phyloP scores from a whole-genome alignment of 2,329 filamentous ascomycete genomes.

The Verticillium isaacii region DNA sequence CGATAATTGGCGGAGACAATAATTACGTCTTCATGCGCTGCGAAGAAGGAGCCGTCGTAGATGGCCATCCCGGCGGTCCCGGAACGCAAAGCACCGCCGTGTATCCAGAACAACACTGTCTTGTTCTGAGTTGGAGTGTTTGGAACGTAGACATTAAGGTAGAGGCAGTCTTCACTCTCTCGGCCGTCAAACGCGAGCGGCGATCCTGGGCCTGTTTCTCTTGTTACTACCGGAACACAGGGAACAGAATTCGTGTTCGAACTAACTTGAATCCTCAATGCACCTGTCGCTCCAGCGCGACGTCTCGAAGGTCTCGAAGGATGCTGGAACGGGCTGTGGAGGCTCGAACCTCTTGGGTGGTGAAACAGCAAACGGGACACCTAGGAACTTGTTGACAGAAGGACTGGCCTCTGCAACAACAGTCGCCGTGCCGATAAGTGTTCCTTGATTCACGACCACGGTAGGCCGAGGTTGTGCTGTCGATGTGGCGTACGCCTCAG shows the following conservation, averaged over 20 bases:
- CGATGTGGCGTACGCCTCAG: too few relatives aligned
- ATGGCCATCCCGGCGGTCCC: slow-evolving; percentile 4
- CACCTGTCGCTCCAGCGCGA: neutral
- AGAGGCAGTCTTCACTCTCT: slow-evolving; percentile 27
- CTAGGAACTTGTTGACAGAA: neutral
- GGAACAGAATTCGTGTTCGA: neutral
- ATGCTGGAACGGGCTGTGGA: neutral
- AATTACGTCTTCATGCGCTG: slow-evolving; percentile 3
- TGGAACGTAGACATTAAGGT: slow-evolving; percentile 26
- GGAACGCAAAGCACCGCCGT: slow-evolving; percentile 9
- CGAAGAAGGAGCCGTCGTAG: slow-evolving; percentile 6
- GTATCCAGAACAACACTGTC: slow-evolving; percentile 10
- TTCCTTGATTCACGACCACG: neutral
- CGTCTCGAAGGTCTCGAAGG: neutral
- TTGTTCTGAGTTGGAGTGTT: slow-evolving; percentile 4
- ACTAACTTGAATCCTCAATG: neutral
- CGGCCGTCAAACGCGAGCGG: neutral
- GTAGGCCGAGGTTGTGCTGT: too few relatives aligned
- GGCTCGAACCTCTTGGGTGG: neutral
- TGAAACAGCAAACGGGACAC: neutral
- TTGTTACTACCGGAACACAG: too few relatives aligned
- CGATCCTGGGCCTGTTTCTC: too few relatives aligned
- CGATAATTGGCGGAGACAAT: slow-evolving; percentile 8
- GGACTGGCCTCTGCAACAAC: neutral
- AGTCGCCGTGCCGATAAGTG: neutral